Percentiles rank a stretch among this genome's conserved stretches.
These are phyloP conservation scores for Rhodofomes roseus DNA, from an alignment of 1,284 basidiomycete species.

Conservation along the genomic window DNA sequence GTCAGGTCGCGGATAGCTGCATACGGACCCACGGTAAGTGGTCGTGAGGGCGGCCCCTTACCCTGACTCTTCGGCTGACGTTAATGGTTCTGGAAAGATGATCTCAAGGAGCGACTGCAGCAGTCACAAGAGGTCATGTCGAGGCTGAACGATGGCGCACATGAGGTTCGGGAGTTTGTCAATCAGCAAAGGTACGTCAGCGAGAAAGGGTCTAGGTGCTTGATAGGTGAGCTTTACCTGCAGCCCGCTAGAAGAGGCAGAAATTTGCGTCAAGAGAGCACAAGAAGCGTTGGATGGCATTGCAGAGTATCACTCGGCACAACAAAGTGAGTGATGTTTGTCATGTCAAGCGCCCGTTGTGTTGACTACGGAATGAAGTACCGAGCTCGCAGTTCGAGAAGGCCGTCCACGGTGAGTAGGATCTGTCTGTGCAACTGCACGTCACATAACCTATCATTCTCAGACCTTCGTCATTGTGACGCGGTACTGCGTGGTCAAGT, in stretches of 20 bases:
- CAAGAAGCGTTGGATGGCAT: conserved; percentile 58
- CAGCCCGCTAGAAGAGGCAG: conserved; percentile 61
- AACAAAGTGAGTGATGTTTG: conserved; percentile 9
- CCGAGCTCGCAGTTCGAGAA: conserved; percentile 48
- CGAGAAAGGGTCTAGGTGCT: not conserved
- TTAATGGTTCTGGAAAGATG: conserved; percentile 36
- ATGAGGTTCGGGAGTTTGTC: conserved; percentile 51
- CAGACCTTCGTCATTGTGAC: conserved; percentile 66
- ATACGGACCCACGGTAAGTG: conserved; percentile 60
- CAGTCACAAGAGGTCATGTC: conserved; percentile 52
- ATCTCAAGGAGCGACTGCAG: conserved; percentile 49
- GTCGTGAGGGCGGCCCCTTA: not conserved
- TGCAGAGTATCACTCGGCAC: conserved; percentile 40
- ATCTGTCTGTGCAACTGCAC: too few relatives aligned
- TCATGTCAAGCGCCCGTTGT: not conserved
- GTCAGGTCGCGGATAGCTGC: conserved; percentile 73
- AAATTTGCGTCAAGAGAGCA: conserved; percentile 47
- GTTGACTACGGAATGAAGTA: conserved; percentile 27
- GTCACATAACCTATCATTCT: not conserved
- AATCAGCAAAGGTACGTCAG: conserved; percentile 45
- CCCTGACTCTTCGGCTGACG: not conserved
- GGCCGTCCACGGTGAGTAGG: conserved; percentile 47
- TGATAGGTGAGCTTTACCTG: conserved; percentile 7
- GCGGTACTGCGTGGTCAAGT: conserved; percentile 56
- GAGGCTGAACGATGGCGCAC: conserved; percentile 54